Base-by-base conservation (phyloP, 2,329 filamentous ascomycete genomes). In the Aureobasidium sp. region DNA sequence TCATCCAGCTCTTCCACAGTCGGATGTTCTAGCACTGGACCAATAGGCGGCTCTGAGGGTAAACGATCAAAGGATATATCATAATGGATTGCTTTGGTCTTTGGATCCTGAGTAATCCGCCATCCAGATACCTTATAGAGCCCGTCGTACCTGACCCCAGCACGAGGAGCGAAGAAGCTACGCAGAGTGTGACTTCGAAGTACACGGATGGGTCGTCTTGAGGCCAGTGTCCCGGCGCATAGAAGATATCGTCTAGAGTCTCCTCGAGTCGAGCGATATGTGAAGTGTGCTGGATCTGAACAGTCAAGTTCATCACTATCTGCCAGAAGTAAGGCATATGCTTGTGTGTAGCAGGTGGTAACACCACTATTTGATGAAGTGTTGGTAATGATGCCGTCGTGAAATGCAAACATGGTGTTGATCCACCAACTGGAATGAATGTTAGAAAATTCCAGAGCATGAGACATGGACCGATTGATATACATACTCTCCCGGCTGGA, bases 71-170 rank as follows among this genome's bases (percentile, higher is more conserved):
- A 73, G 7, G 65, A 68, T 58, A 80, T 70, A 41, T 75, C 72
- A 63, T 74, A 79, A 0, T 73, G 61, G 21, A 74, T 66, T 29
- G 63, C 52, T 3, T 67, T 67, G 25, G 66, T 70, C 36, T 64
- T 65, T 7, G 59, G 41, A 39, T 70, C 67, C 13, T 64, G 62
- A 29, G 65, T 72, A 61, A 79, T 69, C 1, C 71, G 70, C 78
- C 78, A 80, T 29, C 77, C 75, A 10, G 64, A 69, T 10, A 75
- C 69, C 63, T 68, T 70, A 65, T 74, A 79, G 76, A 80, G 63
- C 52, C 78, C 78, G 53, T 80, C 78, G 63, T 80, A 81, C 67
- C 78, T 67, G 7, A 80, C 66, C 0, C 78, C 78, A 53, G 75
- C 77, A 63, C 74, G 74, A 2, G 78, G 78, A 11, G 75, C 73